Conservation (phyloP, 345 rosid species). For the Aethionema arabicum region DNA sequence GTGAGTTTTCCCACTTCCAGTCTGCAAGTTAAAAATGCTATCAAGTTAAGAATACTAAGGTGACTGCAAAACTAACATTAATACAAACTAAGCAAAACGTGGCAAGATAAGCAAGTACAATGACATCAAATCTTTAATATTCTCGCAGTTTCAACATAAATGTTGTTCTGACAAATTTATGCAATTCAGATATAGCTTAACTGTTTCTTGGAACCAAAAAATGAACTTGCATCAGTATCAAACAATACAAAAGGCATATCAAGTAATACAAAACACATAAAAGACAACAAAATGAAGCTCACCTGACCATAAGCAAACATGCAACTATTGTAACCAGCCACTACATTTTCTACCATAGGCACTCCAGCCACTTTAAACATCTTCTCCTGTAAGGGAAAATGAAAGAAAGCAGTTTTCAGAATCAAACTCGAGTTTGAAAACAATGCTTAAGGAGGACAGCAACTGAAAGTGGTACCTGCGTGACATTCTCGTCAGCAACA, state of each 20-base stretch:
- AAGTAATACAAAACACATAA: neutral
- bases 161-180: no score
- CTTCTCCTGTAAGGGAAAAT: slow-evolving; percentile 55
- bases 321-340: slow-evolving; percentile 96
- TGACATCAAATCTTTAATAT: no score
- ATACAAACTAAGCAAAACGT: no score
- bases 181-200: no score
- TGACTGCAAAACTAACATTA: neutral
- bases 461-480: slow-evolving; percentile 53
- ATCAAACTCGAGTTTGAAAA: neutral
- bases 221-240: no score
- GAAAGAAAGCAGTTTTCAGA: slow-evolving; percentile 4
- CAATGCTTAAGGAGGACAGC: neutral
- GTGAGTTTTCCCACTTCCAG: slow-evolving; percentile 99
- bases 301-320: slow-evolving; percentile 99
- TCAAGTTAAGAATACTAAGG: slow-evolving; percentile 7
- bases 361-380: slow-evolving; percentile 91
- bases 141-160: no score
- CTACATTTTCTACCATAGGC: slow-evolving; percentile 96
- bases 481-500: slow-evolving; percentile 86
- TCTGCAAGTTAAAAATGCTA: slow-evolving; percentile 46
- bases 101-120: no score
- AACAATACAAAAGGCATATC: no score
- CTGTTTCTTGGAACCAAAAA: no score
- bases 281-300: slow-evolving; percentile 29